Evolutionary conservation across 495 filamentous ascomycete genomes (phyloP).

Genomic region (Aspergillus hancockii): DNA sequence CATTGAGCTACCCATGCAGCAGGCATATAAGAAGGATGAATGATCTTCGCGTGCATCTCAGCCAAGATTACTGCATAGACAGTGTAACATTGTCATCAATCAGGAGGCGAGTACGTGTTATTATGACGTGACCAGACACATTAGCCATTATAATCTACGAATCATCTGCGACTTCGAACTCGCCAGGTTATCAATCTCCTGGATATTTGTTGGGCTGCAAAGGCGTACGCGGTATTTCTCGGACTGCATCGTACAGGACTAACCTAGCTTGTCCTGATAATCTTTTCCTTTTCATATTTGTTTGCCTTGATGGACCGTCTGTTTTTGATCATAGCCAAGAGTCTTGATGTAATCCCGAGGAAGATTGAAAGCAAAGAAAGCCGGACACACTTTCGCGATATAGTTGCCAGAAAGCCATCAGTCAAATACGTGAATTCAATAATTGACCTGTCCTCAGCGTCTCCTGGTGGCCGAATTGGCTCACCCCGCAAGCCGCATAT

Average conservation of each 20-base stretch:
- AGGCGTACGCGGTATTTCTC: not conserved
- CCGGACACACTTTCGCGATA: not conserved
- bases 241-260: not conserved
- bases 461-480: not conserved
- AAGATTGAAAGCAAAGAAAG: not conserved
- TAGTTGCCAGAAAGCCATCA: not conserved
- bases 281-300: not conserved
- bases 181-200: not conserved
- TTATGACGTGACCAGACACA: not conserved
- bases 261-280: not conserved
- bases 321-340: not conserved
- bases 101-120: constrained; percentile 5
- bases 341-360: not conserved
- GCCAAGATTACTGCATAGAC: constrained; percentile 2
- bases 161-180: not conserved
- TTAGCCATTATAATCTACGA: not conserved
- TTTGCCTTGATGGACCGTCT: not conserved
- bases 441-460: constrained; percentile 4
- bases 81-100: constrained; percentile 6
- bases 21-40: constrained; percentile 4
- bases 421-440: not conserved
- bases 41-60: constrained; percentile 1
- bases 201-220: constrained; percentile 2
- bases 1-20: constrained; percentile 24
- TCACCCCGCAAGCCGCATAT: constrained; percentile 3